Conservation (phyloP, 1,139 yeast genomes). For the Ogataea hybrid region DNA sequence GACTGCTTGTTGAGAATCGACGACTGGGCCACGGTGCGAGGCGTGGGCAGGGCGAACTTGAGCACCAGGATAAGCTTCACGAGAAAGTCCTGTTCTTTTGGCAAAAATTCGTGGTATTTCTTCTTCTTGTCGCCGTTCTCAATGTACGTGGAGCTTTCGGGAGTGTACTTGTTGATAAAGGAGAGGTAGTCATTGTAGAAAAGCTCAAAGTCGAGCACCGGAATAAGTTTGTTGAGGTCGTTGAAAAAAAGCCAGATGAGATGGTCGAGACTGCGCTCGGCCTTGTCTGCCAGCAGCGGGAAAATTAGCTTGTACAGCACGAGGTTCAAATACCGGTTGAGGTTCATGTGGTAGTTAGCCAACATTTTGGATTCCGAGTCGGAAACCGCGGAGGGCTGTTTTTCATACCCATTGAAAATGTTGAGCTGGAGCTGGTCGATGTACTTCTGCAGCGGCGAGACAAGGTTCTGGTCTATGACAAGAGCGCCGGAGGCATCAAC, state of each 20-base stretch:
- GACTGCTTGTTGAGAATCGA: constrained; percentile 29
- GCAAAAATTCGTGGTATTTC: constrained; percentile 45
- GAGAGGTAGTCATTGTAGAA: constrained; percentile 59
- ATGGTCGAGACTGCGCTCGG: constrained; percentile 44
- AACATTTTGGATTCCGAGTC: constrained; percentile 23
- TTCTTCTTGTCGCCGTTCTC: constrained; percentile 32
- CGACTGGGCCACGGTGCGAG: constrained; percentile 22
- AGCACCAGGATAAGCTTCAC: constrained; percentile 38
- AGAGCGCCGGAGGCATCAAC: constrained; percentile 24
- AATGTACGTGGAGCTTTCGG: constrained; percentile 48
- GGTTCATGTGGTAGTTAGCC: constrained; percentile 33
- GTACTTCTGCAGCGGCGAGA: constrained; percentile 26
- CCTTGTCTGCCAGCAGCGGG: constrained; percentile 24
- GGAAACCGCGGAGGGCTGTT: constrained; percentile 1
- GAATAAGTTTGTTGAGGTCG: constrained; percentile 56
- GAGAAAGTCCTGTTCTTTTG: constrained; percentile 51
- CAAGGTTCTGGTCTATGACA: constrained; percentile 24
- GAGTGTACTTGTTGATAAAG: constrained; percentile 53
- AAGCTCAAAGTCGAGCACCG: constrained; percentile 57
- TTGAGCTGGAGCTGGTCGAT: constrained; percentile 22
- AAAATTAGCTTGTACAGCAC: constrained; percentile 32
- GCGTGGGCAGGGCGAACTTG: constrained; percentile 33
- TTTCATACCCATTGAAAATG: constrained; percentile 30
- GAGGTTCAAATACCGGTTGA: constrained; percentile 33
- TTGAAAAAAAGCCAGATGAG: constrained; percentile 53